Conservation (phyloP, 495 filamentous ascomycete species). For the Penicillium parvum region DNA sequence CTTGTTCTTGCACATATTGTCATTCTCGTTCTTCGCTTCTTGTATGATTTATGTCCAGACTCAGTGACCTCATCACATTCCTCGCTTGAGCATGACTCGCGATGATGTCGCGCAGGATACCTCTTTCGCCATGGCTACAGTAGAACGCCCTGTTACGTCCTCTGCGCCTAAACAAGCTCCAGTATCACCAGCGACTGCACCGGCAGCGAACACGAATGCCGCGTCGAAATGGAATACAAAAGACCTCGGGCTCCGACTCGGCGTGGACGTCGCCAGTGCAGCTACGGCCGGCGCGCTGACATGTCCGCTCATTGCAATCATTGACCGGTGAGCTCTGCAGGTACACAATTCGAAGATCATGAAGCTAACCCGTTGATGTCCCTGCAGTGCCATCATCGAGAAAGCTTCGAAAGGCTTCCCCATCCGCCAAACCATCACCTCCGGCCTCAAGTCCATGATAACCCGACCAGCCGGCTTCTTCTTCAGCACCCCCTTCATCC, state of each 20-base stretch:
- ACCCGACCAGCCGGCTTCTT: constrained; percentile 66
- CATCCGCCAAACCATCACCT: constrained; percentile 62
- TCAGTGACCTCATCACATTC: constrained; percentile 3
- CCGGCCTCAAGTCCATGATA: constrained; percentile 60
- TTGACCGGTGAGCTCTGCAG: constrained; percentile 68
- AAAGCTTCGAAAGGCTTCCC: constrained; percentile 80
- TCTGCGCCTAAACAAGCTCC: too few species aligned
- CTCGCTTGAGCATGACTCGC: constrained; percentile 26
- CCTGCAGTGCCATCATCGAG: constrained; percentile 80
- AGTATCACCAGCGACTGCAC: neutral
- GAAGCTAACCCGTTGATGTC: constrained; percentile 2
- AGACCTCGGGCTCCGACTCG: constrained; percentile 61
- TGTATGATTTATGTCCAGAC: neutral
- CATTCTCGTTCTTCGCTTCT: neutral
- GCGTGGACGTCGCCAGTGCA: constrained; percentile 70
- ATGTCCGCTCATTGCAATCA: constrained; percentile 82
- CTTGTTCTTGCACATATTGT: neutral
- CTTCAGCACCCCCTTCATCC: constrained; percentile 73
- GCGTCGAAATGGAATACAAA: constrained; percentile 67
- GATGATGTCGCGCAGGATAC: constrained; percentile 30
- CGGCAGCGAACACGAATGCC: neutral
- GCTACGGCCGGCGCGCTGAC: constrained; percentile 74
- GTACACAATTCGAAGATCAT: neutral
- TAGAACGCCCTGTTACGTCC: constrained; percentile 19
- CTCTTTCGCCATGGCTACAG: constrained; percentile 24